Evolutionary conservation across 2,329 filamentous ascomycete species (phyloP).

Genomic region (Fusarium duplospermum): DNA sequence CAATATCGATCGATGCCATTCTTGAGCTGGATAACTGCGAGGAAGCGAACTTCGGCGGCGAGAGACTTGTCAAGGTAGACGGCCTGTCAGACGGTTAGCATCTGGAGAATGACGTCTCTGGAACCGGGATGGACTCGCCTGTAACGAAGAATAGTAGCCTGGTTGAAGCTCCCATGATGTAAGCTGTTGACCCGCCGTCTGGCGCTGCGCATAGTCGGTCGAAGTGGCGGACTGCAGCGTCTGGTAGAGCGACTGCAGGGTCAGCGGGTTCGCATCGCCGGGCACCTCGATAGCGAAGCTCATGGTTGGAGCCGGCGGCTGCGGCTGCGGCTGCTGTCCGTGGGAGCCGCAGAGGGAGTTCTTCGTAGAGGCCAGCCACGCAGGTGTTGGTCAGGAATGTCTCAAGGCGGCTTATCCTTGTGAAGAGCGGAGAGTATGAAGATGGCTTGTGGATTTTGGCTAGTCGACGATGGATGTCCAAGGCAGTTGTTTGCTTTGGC

Average conservation of each 20-base stretch:
- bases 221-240: slow-evolving; percentile 73
- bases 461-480: slow-evolving; percentile 29
- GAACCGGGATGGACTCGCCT: slow-evolving; percentile 59
- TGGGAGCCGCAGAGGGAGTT: slow-evolving; percentile 22
- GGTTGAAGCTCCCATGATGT: slow-evolving; percentile 75
- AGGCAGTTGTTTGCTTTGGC: slow-evolving; percentile 35
- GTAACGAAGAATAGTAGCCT: slow-evolving; percentile 75
- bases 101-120: background rate
- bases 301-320: slow-evolving; percentile 59
- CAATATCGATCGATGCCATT: slow-evolving; percentile 97
- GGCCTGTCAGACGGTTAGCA: slow-evolving; percentile 61
- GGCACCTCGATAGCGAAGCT: slow-evolving; percentile 81
- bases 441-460: slow-evolving; percentile 30
- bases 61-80: slow-evolving; percentile 84
- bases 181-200: slow-evolving; percentile 77
- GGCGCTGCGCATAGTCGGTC: slow-evolving; percentile 70
- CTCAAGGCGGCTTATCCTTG: slow-evolving; percentile 6
- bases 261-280: slow-evolving; percentile 82
- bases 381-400: slow-evolving; percentile 1
- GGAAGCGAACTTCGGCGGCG: slow-evolving; percentile 82
- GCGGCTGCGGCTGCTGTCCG: slow-evolving; percentile 25
- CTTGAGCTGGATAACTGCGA: slow-evolving; percentile 93
- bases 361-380: slow-evolving; percentile 13
- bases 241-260: slow-evolving; percentile 70
- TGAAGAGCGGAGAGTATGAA: slow-evolving; percentile 24